Base-by-base conservation (phyloP, 2,329 filamentous ascomycete genomes). In the Monosporascus sp. region DNA sequence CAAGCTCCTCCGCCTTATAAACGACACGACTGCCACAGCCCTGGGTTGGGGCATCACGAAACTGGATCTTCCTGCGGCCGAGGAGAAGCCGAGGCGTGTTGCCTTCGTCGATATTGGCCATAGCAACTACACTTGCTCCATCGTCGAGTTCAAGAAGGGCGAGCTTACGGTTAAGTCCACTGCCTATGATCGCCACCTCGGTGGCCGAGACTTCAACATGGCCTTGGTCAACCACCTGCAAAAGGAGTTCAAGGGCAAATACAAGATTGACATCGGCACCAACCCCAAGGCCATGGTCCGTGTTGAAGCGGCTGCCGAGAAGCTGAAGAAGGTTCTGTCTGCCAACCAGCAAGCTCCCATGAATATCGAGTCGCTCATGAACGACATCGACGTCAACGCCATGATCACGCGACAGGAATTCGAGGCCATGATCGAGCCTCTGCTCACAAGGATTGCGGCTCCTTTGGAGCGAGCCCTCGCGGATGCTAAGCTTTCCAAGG, bases 321-420 rank as follows among this genome's bases (percentile, higher is more conserved):
- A 96, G 82, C 78, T 96, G 70, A 99, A 99, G 86, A 97, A 97
- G 85, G 86, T 97, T 52, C 80, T 99, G 52, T 97, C 93, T 37
- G 94, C 94, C 70, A 97, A 97, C 77, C 88, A 92, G 63, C 83
- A 88, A 68, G 91, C 93, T 18, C 90, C 93, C 48, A 75, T 99
- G 72, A 97, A 92, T 80, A 95, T 99, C 66, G 94, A 99, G 79
- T 97, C 92, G 37, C 80, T 99, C 63, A 97, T 99, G 92, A 95
- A 97, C 74, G 94, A 99, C 70, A 79, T 96, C 57, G 94, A 99
- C 70, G 94, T 96, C 38, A 84, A 83, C 51, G 79, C 88, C 55
- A 88, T 96, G 81, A 81, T 99, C 68, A 97, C 93, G 71, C 88
- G 94, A 59, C 89, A 96, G 68, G 93, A 97, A 70, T 85, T 99